Percentiles rank a stretch among this genome's conserved stretches.
These are phyloP conservation scores for Aspergillus ruber DNA, from an alignment of 2,329 filamentous ascomycete species.

Conservation along the genomic window DNA sequence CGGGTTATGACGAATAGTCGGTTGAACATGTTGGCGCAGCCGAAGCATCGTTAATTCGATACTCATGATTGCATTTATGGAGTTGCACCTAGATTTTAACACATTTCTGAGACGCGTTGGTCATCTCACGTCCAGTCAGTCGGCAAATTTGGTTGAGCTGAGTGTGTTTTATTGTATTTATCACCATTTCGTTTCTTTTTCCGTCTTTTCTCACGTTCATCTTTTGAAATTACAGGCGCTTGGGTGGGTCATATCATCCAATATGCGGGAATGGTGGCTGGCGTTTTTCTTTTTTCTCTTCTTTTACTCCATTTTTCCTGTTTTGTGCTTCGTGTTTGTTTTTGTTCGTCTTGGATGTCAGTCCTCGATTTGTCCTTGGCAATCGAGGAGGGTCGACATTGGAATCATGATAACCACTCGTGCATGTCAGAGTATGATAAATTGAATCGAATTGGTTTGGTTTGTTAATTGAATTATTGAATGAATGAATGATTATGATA, in stretches of 20 bases:
- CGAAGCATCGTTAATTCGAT: slow-evolving; percentile 31
- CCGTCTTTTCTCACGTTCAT: not conserved
- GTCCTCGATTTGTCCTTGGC: too few species aligned
- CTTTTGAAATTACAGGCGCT: slow-evolving; percentile 7
- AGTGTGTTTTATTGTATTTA: not conserved
- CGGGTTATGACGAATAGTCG: slow-evolving; percentile 39
- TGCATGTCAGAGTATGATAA: slow-evolving; percentile 1
- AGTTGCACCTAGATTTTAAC: slow-evolving; percentile 4
- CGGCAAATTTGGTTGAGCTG: not conserved
- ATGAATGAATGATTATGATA: too few species aligned
- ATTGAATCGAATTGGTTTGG: not conserved
- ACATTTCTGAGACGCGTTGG: not conserved
- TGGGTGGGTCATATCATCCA: slow-evolving; percentile 9
- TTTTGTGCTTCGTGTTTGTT: not conserved
- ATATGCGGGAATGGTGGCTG: slow-evolving; percentile 12
- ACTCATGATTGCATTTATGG: slow-evolving; percentile 6
- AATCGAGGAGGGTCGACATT: not conserved
- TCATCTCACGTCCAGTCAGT: not conserved
- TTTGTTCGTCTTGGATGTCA: not conserved
- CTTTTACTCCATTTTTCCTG: not conserved
- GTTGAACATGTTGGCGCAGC: slow-evolving; percentile 43
- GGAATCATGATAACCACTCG: slow-evolving; percentile 2
- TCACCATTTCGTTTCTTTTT: not conserved
- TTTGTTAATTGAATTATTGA: not conserved
- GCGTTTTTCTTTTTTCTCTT: slow-evolving; percentile 6